Evolutionary conservation across 305 asterid genomes (phyloP), one percentile per base, ranked within the genome.

Genomic region (Solanum hybrid): DNA sequence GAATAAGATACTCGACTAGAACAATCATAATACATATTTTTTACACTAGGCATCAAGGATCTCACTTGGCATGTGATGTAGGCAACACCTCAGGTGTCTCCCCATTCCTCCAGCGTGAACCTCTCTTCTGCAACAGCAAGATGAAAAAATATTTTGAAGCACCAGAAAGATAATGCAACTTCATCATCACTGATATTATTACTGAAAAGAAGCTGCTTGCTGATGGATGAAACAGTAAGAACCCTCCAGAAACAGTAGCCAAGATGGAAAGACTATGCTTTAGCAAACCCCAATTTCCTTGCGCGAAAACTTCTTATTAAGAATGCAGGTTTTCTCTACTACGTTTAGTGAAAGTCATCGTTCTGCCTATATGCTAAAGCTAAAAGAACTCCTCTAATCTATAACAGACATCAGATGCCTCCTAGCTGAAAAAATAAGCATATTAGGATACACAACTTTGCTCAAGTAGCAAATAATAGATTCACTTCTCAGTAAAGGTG

Each of bases 41-140:
- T 29, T 76, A 24, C 61, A 34, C 65, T 17, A 90, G 88, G 86
- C 33, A 75, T 79, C 83, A 90, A 73, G 57, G 76, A 79, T 90
- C 97, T 95, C 92, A 97, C 99, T 97, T 97, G 94, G 98, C 93
- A 93, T 96, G 96, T 75, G 99, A 89, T 89, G 96, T 80, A 86
- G 95, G 91, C 88, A 94, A 91, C 90, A 90, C 94, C 93, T 95
- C 98, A 26, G 96, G 93, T 89, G 95, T 92, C 91, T 92, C 98
- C 92, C 95, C 95, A 91, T 97, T 95, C 93, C 91, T 97, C 98
- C 97, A 92, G 87, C 95, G 96, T 39, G 96, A 91, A 86, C 97
- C 97, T 95, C 94, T 96, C 93, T 93, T 96, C 98, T 97, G 97
- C 89, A 88, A 86, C 81, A 90, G 90, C 89, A 89, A 89, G 90